Percentiles rank a stretch among this genome's conserved stretches.
phyloP scores from a whole-genome alignment of 2,329 filamentous ascomycete species.

The Penicillium sp. region DNA sequence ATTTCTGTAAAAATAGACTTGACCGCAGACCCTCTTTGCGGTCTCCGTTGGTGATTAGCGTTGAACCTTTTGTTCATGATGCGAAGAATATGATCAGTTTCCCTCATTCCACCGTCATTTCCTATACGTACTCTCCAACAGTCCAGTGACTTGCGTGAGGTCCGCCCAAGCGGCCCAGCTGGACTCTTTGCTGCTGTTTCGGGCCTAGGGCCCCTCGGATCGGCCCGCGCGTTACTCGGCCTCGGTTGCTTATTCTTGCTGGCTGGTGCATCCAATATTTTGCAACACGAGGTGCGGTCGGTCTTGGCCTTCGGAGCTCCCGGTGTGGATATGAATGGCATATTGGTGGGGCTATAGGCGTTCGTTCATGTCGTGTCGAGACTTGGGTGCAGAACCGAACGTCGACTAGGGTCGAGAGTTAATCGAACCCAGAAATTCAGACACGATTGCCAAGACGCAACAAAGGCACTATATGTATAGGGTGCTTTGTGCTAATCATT shows the following conservation, averaged over 20 bases:
- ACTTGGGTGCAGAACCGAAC: not conserved
- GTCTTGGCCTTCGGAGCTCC: not conserved
- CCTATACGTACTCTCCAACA: not conserved
- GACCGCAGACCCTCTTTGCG: slow-evolving; percentile 25
- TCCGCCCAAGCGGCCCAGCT: not conserved
- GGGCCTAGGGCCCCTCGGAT: slow-evolving; percentile 8
- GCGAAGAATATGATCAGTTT: slow-evolving; percentile 36
- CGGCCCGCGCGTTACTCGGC: slow-evolving; percentile 7
- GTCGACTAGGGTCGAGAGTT: too few species aligned
- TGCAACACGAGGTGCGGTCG: not conserved
- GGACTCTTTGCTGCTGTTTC: slow-evolving; percentile 5
- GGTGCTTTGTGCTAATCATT: not conserved
- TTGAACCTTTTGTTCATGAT: slow-evolving; percentile 33
- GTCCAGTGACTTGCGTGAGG: too few species aligned
- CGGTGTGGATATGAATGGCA: not conserved
- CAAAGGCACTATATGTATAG: not conserved
- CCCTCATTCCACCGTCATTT: slow-evolving; percentile 5
- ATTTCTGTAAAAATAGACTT: slow-evolving; percentile 42
- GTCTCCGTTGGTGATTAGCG: slow-evolving; percentile 40
- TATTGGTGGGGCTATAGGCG: not conserved
- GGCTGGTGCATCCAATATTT: not conserved
- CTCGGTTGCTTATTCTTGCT: slow-evolving; percentile 1
- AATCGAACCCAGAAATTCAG: not conserved
- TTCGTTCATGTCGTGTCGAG: too few species aligned
- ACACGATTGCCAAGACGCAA: not conserved